phyloP scores from a whole-genome alignment of 352 stramenopile species.

The Blastocystis sp. region DNA sequence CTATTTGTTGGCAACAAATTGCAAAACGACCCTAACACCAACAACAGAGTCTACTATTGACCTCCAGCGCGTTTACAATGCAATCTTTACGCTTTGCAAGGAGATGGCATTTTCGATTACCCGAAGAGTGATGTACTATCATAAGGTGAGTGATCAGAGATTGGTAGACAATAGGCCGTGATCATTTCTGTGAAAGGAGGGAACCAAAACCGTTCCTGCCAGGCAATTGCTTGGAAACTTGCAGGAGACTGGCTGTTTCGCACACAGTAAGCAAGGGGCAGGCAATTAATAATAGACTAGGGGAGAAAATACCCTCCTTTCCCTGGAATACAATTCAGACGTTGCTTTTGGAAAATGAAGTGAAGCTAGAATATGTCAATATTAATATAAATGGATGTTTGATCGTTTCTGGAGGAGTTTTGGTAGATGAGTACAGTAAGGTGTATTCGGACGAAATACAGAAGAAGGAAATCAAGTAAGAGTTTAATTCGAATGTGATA shows the following conservation, averaged over 20 bases:
- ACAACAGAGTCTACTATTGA: not conserved
- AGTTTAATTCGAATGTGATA: not conserved
- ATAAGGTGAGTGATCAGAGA: not conserved
- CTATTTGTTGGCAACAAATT: not conserved
- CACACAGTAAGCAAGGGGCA: not conserved
- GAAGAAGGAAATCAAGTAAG: not conserved
- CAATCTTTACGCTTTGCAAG: not conserved
- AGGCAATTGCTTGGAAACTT: not conserved
- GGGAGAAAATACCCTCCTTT: not conserved
- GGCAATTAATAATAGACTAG: not conserved
- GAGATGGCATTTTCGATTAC: not conserved
- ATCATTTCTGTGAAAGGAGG: not conserved
- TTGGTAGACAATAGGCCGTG: not conserved
- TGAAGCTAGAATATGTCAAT: slow-evolving; percentile 21
- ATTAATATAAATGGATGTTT: not conserved
- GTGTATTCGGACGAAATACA: not conserved
- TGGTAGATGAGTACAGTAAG: not conserved
- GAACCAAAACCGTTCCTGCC: not conserved
- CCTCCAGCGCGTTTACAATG: not conserved
- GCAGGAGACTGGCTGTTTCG: not conserved
- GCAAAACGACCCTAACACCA: not conserved
- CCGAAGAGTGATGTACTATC: not conserved
- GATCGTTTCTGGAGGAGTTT: not conserved
- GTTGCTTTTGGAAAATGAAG: slow-evolving; percentile 1
- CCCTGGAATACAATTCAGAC: slow-evolving; percentile 1